Conservation (phyloP, 2,329 filamentous ascomycete species). For the Nemania serpens region DNA sequence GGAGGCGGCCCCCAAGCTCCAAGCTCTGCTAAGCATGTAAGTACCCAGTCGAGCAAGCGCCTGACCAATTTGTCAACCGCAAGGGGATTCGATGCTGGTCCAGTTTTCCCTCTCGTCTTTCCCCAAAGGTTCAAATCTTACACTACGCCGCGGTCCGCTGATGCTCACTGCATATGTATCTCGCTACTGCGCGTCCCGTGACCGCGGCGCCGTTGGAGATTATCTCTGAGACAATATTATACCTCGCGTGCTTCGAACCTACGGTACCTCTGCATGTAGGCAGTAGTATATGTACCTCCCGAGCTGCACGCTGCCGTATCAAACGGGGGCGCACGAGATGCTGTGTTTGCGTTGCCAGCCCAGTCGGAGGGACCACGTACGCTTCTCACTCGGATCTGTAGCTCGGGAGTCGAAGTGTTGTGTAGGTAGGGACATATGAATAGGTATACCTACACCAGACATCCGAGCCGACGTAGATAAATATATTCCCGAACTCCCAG, state of each 20-base stretch:
- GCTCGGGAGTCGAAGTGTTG: no score
- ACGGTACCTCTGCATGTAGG: no score
- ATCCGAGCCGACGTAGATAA: background rate
- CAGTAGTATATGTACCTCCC: background rate
- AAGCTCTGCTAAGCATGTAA: background rate
- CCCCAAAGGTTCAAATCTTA: background rate
- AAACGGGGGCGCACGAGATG: background rate
- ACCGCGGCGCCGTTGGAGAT: constrained; percentile 24
- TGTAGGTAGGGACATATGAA: background rate
- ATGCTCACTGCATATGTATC: constrained; percentile 25
- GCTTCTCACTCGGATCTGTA: no score
- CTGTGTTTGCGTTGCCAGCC: background rate
- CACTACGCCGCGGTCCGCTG: constrained; percentile 12
- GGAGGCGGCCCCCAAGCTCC: constrained; percentile 13
- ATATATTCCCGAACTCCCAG: background rate
- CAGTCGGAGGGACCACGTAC: background rate
- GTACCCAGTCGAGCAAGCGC: constrained; percentile 7
- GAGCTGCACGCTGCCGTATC: constrained; percentile 3
- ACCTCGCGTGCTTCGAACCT: no score
- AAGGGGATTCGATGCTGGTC: constrained; percentile 14
- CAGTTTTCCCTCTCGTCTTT: background rate
- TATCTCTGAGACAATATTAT: background rate
- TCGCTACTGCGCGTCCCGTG: constrained; percentile 22
- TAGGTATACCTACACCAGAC: background rate
- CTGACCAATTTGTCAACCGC: constrained; percentile 25